Conservation (phyloP, 495 filamentous ascomycete genomes). For the Penicillium longicatenatum region DNA sequence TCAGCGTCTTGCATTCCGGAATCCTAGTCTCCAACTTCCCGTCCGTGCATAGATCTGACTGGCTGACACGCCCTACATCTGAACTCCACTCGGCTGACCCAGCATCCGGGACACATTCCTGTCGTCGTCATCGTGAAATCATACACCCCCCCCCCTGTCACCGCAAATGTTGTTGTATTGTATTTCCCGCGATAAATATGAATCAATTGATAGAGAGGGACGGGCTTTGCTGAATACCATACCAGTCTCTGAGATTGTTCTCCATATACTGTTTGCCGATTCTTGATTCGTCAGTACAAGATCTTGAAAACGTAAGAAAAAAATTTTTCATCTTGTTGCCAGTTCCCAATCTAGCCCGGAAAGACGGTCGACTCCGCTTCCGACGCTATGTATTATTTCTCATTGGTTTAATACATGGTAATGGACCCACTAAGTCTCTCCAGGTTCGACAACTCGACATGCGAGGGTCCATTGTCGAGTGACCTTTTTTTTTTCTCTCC, state of each 20-base stretch:
- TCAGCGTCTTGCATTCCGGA: neutral
- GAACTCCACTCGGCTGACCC: constrained; percentile 5
- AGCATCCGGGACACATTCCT: constrained; percentile 14
- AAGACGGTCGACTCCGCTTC: constrained; percentile 10
- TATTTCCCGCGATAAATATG: neutral
- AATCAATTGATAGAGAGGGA: neutral
- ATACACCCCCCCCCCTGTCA: constrained; percentile 6
- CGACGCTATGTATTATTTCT: neutral
- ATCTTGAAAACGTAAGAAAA: neutral
- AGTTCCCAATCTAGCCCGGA: constrained; percentile 10
- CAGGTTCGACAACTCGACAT: constrained; percentile 16
- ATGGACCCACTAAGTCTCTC: constrained; percentile 15
- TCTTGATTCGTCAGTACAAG: neutral
- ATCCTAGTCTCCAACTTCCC: neutral
- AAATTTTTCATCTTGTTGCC: constrained; percentile 10
- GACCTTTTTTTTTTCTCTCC: neutral
- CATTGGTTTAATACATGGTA: constrained; percentile 8
- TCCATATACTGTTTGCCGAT: neutral
- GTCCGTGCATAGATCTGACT: constrained; percentile 3
- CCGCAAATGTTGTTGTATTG: constrained; percentile 2
- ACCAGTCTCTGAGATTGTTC: neutral
- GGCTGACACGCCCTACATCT: neutral
- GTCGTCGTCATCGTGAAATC: constrained; percentile 32
- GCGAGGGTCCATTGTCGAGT: constrained; percentile 5
- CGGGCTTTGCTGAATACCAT: no score